Conservation (phyloP, 1,139 yeast species). For the Hanseniaspora gamundiae region DNA sequence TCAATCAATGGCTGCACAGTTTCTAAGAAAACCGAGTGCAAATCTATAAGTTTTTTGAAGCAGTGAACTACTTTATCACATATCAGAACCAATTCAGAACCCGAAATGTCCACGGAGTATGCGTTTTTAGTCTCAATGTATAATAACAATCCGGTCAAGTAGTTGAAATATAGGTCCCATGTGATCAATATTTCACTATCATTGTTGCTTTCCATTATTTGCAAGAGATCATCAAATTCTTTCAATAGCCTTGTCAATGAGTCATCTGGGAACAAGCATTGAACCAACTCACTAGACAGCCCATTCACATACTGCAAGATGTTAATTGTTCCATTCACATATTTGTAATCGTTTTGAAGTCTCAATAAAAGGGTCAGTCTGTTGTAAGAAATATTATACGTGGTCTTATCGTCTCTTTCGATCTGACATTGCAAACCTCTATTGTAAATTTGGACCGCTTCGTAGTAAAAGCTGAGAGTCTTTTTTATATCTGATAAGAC, state of each 20-base stretch:
- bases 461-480: slow-evolving; percentile 18
- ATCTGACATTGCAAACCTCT: slow-evolving; percentile 13
- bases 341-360: slow-evolving; percentile 19
- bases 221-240: slow-evolving; percentile 14
- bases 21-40: neutral
- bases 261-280: slow-evolving; percentile 5
- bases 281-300: neutral
- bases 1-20: neutral
- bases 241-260: slow-evolving; percentile 14
- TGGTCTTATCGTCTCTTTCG: slow-evolving; percentile 4
- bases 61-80: neutral
- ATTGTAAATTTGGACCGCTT: slow-evolving; percentile 19
- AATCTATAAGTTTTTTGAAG: neutral
- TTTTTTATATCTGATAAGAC: slow-evolving; percentile 22
- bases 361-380: slow-evolving; percentile 20
- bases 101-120: neutral
- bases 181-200: slow-evolving; percentile 6
- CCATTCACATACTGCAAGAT: slow-evolving; percentile 16
- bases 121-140: neutral
- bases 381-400: slow-evolving; percentile 20
- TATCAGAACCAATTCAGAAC: neutral
- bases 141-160: slow-evolving; percentile 16
- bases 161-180: slow-evolving; percentile 24
- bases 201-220: neutral
- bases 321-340: slow-evolving; percentile 21